Base-by-base conservation (phyloP, 768 basidiomycete genomes). In the Kwoniella heveanensis region DNA sequence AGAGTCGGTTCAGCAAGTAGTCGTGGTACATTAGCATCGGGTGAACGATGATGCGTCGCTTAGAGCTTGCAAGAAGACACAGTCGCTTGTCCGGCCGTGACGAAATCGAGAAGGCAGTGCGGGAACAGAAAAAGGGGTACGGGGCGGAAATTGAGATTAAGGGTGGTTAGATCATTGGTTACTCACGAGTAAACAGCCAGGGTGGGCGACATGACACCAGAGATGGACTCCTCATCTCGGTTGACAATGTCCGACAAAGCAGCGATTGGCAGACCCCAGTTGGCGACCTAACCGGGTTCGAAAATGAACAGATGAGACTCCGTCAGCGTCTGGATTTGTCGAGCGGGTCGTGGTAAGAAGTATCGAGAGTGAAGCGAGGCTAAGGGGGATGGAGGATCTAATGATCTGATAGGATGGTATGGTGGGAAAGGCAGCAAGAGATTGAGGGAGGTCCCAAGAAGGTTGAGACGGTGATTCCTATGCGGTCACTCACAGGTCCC, bases 231-330 rank as follows among this genome's bases (percentile, higher is more conserved):
- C 80, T 96, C 92, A 86, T 97, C 92, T 78, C 93, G 96, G 29
- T 67, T 82, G 19, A 70, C 84, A 76, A 98, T 82, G 82, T 99
- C 95, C 6, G 92, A 76, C 48, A 99, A 83, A 47, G 95, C 95
- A 73, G 95, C 95, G 39, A 98, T 82, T 62, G 95, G 95, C 19
- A 99, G 86, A 74, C 95, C 95, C 91, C 95, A 99, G 83, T 99
- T 99, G 65, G 95, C 95, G 65, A 93, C 88, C 94, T 95, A 13
- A 48, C 32, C 63, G 60, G 25, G 37, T n/a, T 22, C 25, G 13
- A 17, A 51, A 13, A 25, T 24, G n/a, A n/a, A n/a, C n/a, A n/a
- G 17, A 24, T n/a, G 21, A 26, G 49, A 26, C 49, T 22, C 21
- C n/a, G n/a, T n/a, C n/a, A n/a, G n/a, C n/a, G n/a, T n/a, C n/a